Evolutionary conservation across 257 asterid genomes (phyloP).

Genomic region (Gardenia jasminoides): DNA sequence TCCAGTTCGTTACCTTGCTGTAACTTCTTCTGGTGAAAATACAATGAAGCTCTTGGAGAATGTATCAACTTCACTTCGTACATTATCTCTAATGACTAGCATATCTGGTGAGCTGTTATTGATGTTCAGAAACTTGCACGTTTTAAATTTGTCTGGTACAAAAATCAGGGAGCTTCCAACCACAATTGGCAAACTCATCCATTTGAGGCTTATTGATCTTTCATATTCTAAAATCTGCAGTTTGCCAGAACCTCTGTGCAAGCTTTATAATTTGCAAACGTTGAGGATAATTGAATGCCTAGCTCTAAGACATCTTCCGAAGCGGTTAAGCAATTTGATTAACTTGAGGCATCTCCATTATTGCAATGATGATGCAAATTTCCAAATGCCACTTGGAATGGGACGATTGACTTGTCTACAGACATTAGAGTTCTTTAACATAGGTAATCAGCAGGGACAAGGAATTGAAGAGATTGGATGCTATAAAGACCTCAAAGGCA

Average conservation of each 20-base stretch:
- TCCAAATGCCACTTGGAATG: slow-evolving; percentile 12
- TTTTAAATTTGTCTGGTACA: not conserved
- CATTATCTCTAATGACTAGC: slow-evolving; percentile 9
- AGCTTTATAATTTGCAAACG: slow-evolving; percentile 24
- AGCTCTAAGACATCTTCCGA: slow-evolving; percentile 9
- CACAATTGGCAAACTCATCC: slow-evolving; percentile 21
- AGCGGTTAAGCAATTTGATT: slow-evolving; percentile 9
- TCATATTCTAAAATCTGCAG: not conserved
- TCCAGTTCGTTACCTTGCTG: not conserved
- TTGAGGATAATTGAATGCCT: not conserved
- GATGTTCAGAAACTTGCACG: slow-evolving; percentile 21
- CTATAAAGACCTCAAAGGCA: slow-evolving; percentile 22
- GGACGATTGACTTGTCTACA: slow-evolving; percentile 26
- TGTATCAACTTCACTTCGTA: not conserved
- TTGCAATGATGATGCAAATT: no score
- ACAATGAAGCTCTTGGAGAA: not conserved
- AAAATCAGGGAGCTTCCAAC: not conserved
- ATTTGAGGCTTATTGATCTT: slow-evolving; percentile 27
- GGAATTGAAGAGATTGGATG: slow-evolving; percentile 29
- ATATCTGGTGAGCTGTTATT: not conserved
- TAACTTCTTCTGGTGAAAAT: not conserved
- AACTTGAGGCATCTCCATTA: slow-evolving; percentile 28
- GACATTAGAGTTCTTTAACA: slow-evolving; percentile 11
- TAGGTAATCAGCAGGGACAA: not conserved
- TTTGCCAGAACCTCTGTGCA: slow-evolving; percentile 19